Conservation (phyloP, 2,329 filamentous ascomycete species). For the Pseudocercospora fijiensis region DNA sequence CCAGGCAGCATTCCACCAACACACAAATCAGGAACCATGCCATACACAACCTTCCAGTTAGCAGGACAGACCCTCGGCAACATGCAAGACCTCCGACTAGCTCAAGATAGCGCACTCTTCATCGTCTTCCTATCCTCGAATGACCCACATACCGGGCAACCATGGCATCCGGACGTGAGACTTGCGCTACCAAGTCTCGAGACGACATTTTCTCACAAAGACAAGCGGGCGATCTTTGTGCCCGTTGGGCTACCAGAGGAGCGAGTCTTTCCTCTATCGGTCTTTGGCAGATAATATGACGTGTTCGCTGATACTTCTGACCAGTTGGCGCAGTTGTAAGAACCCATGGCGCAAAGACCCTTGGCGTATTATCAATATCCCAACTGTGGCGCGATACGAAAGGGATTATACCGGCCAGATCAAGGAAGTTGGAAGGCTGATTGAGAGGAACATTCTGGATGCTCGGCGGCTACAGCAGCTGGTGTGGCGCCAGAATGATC, state of each 20-base stretch:
- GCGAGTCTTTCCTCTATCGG: not conserved
- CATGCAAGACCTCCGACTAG: not conserved
- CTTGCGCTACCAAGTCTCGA: not conserved
- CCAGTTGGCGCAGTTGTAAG: not conserved
- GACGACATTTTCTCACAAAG: not conserved
- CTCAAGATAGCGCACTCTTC: not conserved
- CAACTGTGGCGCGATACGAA: not conserved
- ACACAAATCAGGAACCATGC: not conserved
- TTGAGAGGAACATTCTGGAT: not conserved
- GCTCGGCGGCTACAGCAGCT: not conserved
- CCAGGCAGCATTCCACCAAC: not conserved
- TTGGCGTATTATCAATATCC: not conserved
- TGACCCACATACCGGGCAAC: not conserved
- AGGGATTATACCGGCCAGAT: not conserved
- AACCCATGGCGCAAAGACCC: not conserved
- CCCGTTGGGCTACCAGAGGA: not conserved
- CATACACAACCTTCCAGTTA: not conserved
- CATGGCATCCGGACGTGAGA: not conserved
- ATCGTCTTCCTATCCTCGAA: not conserved
- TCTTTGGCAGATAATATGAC: not conserved
- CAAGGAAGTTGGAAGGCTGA: not conserved
- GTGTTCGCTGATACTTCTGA: not conserved
- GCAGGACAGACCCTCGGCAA: not conserved
- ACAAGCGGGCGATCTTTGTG: not conserved
- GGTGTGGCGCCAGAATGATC: not conserved